Base-by-base conservation (phyloP, 2,329 filamentous ascomycete species). In the Beauveria caledonica region DNA sequence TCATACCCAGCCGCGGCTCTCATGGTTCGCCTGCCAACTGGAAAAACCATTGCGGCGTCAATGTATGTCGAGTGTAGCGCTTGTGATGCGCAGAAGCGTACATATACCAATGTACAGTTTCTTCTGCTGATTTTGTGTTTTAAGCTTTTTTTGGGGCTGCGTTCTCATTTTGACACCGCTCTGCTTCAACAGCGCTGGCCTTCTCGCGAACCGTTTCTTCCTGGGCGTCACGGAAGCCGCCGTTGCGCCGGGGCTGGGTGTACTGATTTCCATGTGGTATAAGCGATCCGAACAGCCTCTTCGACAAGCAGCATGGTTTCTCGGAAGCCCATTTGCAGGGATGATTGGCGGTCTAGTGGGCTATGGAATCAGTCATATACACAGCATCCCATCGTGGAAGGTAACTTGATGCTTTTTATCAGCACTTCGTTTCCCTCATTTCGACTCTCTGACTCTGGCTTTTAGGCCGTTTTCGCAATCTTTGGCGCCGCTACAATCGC, bases 111-210 rank as follows among this genome's bases (percentile, higher is more conserved):
- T 17, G 29, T 23, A 4, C 27, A 25, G 3, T 5, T 10, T 15
- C 33, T 8, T 21, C 6, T 23, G 29, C 57, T 60, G 40, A 60
- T 19, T 1, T 1, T 19, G 15, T 3, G 3, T 25, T n/a, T 13
- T 29, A 63, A 63, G 68, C 19, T 23, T 67, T 3, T 19, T 67
- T n/a, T 76, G 73, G 74, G 74, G 74, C 3, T 57, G 60, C 3
- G 69, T 79, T n/a, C 67, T 80, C 46, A 76, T 78, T 69, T 69
- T 74, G 17, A 77, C 76, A 1, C 76, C 78, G 0, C 50, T 66
- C 13, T 64, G 62, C 50, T 62, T 59, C 51, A 65, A 64, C 11
- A 64, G 62, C 6, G 62, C 58, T 0, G 67, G 69, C 11, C 63
- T 74, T 5, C 62, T 73, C 13, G 68, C 68, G 1, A 64, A 68